Base-by-base conservation (phyloP, 805 yeast species). In the Alloascoidea africana region DNA sequence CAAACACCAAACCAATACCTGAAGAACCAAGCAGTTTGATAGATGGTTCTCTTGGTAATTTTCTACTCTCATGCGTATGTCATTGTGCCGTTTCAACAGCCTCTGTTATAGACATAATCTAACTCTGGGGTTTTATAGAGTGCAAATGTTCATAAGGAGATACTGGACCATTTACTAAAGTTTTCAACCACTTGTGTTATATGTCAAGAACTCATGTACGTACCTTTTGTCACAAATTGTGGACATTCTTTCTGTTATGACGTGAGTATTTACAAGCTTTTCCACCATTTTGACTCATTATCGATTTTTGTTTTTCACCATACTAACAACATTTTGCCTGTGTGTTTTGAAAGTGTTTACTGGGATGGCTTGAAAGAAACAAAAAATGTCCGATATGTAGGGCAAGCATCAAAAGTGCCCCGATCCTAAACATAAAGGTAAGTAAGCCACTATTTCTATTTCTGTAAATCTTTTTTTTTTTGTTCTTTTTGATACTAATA, bases 221-320 rank as follows among this genome's bases (percentile, higher is more conserved):
- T 68, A 2, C 89, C 91, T 2, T 70, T 74, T 46, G 59, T 71
- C 46, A 60, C 74, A 0, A 53, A 61, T 8, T 81, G 91, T 57
- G 89, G 89, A 2, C 91, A 81, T 50, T 69, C 79, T 18, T 79
- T 73, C 46, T 81, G 89, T 53, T 80, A 80, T 50, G 68, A 60
- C 5, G 44, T 41, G 16, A 17, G 44, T 38, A 15, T 16, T 19
- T 23, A 39, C 32, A 4, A 4, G 32, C 8, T 16, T 15, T 6
- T 3, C 17, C 13, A 3, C 17, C n/a, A n/a, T n/a, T n/a, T n/a
- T n/a, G n/a, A n/a, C n/a, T n/a, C n/a, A n/a, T n/a, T n/a, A n/a
- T n/a, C n/a, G n/a, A n/a, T n/a, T n/a, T n/a, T n/a, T n/a, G n/a
- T n/a, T n/a, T n/a, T n/a, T n/a, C n/a, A n/a, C n/a, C n/a, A n/a